These are phyloP conservation scores for Daldinia eschscholtzii DNA, from an alignment of 2,329 filamentous ascomycete genomes.

Conservation along the genomic window DNA sequence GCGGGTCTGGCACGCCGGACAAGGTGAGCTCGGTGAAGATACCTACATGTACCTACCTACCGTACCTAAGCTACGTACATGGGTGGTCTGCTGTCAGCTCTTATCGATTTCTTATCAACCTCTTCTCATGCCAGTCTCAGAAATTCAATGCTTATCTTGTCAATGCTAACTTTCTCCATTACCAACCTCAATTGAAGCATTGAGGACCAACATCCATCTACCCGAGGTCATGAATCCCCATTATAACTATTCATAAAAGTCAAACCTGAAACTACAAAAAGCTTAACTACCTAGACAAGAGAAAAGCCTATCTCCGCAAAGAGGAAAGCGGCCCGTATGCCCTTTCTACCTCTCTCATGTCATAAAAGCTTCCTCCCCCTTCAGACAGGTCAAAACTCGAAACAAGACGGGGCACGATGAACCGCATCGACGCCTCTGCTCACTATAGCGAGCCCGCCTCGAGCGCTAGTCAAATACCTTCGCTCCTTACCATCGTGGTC, in stretches of 20 bases:
- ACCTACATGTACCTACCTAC: not conserved
- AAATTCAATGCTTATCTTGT: conserved; percentile 11
- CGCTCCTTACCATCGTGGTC: conserved; percentile 89
- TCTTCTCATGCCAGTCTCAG: conserved; percentile 1
- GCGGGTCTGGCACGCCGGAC: not conserved
- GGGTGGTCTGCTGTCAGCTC: conserved; percentile 1
- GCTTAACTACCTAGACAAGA: not conserved
- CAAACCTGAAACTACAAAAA: not conserved
- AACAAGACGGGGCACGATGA: conserved; percentile 59
- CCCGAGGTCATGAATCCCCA: not conserved
- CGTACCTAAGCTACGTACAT: not conserved
- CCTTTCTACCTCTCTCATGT: conserved; percentile 20
- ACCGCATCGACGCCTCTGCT: conserved; percentile 68
- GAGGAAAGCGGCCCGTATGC: conserved; percentile 23
- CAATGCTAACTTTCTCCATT: not conserved
- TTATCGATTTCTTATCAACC: conserved; percentile 13
- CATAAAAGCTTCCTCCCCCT: not conserved
- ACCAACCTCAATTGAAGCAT: not conserved
- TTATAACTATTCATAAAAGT: not conserved
- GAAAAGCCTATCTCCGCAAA: not conserved
- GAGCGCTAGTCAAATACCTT: conserved; percentile 71
- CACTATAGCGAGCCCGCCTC: conserved; percentile 68
- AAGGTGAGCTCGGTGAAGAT: conserved; percentile 5
- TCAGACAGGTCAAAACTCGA: not conserved
- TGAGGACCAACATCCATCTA: not conserved